Conservation (phyloP, 176 grass and related monocot species). For the Oryza glumipatula region DNA sequence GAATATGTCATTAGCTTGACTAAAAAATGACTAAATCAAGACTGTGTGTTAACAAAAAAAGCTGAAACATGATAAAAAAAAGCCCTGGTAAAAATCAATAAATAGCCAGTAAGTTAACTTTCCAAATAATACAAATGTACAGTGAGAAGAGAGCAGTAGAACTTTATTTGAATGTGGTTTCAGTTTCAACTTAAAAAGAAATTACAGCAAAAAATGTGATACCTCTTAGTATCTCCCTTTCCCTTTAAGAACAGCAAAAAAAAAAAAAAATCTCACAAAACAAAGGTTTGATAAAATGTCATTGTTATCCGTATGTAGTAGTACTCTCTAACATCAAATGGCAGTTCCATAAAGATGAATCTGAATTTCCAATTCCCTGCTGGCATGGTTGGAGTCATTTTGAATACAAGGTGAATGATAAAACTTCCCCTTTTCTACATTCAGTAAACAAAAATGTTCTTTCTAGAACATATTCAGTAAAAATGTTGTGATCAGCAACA, state of each 20-base stretch:
- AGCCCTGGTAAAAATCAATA: not conserved
- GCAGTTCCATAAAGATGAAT: not conserved
- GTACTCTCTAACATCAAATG: not conserved
- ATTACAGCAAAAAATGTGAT: not conserved
- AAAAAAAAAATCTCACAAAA: not conserved
- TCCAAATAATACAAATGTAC: not conserved
- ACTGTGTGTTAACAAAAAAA: not conserved
- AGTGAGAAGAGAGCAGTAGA: not conserved
- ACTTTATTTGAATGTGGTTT: not conserved
- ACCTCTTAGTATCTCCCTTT: too few relatives aligned
- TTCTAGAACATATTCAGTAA: too few relatives aligned
- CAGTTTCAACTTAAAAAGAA: not conserved
- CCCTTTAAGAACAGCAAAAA: not conserved
- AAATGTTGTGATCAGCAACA: not conserved
- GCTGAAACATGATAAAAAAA: not conserved
- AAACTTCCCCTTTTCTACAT: not conserved
- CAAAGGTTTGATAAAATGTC: too few relatives aligned
- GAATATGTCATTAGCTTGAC: not conserved
- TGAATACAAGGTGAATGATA: not conserved
- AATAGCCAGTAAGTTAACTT: not conserved
- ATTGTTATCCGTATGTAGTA: too few relatives aligned
- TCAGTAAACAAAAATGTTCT: not conserved
- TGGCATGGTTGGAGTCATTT: not conserved
- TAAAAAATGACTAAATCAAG: not conserved
- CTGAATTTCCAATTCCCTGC: not conserved